Conservation (phyloP, 768 basidiomycete genomes). For the Termitomyces sp. region DNA sequence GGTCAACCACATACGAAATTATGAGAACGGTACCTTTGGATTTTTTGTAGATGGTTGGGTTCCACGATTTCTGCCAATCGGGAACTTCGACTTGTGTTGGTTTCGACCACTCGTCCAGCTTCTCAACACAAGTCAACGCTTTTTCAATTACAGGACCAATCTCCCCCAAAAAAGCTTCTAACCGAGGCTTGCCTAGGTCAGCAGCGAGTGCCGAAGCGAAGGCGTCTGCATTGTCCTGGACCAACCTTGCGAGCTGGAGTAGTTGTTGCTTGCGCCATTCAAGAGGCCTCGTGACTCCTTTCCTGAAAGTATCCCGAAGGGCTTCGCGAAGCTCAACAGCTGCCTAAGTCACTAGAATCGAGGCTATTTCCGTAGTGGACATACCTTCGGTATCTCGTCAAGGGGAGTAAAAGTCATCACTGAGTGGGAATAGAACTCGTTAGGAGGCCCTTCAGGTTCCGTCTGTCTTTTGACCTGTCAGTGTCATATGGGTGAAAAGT, state of each 20-base stretch:
- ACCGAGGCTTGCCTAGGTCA: constrained; percentile 47
- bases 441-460: background rate
- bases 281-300: constrained; percentile 44
- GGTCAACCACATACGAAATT: constrained; percentile 41
- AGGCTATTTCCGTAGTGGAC: background rate
- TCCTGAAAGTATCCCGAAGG: constrained; percentile 43
- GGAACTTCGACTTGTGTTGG: constrained; percentile 33
- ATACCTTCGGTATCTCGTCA: constrained; percentile 17
- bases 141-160: constrained; percentile 36
- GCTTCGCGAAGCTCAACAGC: constrained; percentile 23
- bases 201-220: constrained; percentile 39
- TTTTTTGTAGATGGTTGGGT: constrained; percentile 44
- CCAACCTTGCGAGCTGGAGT: constrained; percentile 51
- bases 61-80: constrained; percentile 45
- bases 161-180: constrained; percentile 39
- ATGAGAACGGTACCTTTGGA: constrained; percentile 61
- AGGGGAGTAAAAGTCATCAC: constrained; percentile 15
- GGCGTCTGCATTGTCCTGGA: constrained; percentile 54
- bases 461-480: background rate
- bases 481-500: no score
- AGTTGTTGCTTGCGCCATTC: constrained; percentile 63
- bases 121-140: constrained; percentile 35
- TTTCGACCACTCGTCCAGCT: constrained; percentile 54
- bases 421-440: background rate
- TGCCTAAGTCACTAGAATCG: background rate